Evolutionary conservation across 768 basidiomycete species (phyloP).

Genomic region (Mycena galericulata): DNA sequence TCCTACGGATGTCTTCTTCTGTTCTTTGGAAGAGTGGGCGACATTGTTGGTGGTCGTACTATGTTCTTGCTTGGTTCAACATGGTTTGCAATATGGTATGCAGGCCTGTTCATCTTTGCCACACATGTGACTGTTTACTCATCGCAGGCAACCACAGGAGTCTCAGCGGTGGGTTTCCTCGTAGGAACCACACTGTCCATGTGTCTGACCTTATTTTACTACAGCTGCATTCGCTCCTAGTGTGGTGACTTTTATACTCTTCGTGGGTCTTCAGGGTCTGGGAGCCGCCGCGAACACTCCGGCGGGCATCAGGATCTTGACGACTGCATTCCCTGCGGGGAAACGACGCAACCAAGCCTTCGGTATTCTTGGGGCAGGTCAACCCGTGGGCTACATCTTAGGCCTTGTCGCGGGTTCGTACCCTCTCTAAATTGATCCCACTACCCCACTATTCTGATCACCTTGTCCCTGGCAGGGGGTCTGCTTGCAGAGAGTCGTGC

Average conservation of each 20-base stretch:
- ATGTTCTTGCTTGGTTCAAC: slow-evolving; percentile 45
- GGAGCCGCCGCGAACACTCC: slow-evolving; percentile 47
- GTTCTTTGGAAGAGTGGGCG: slow-evolving; percentile 36
- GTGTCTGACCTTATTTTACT: too few relatives aligned
- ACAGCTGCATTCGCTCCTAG: slow-evolving; percentile 42
- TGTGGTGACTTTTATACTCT: slow-evolving; percentile 37
- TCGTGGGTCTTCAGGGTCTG: slow-evolving; percentile 41
- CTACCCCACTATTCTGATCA: too few relatives aligned
- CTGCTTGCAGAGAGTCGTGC: background rate
- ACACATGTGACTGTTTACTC: too few relatives aligned
- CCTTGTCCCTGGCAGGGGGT: too few relatives aligned
- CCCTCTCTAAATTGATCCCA: background rate
- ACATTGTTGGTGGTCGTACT: slow-evolving; percentile 36
- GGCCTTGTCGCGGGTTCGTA: slow-evolving; percentile 44
- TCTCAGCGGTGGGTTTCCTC: too few relatives aligned
- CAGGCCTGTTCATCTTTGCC: background rate
- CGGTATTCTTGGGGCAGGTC: slow-evolving; percentile 43
- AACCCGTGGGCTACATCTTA: slow-evolving; percentile 44
- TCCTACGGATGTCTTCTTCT: slow-evolving; percentile 37
- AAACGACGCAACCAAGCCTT: slow-evolving; percentile 40
- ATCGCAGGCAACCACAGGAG: too few relatives aligned
- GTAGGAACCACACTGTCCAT: too few relatives aligned
- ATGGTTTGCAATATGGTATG: slow-evolving; percentile 38
- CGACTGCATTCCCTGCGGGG: slow-evolving; percentile 40
- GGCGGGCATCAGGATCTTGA: slow-evolving; percentile 37